phyloP scores from a whole-genome alignment of 768 basidiomycete genomes.

The Leccinum barrowsii region DNA sequence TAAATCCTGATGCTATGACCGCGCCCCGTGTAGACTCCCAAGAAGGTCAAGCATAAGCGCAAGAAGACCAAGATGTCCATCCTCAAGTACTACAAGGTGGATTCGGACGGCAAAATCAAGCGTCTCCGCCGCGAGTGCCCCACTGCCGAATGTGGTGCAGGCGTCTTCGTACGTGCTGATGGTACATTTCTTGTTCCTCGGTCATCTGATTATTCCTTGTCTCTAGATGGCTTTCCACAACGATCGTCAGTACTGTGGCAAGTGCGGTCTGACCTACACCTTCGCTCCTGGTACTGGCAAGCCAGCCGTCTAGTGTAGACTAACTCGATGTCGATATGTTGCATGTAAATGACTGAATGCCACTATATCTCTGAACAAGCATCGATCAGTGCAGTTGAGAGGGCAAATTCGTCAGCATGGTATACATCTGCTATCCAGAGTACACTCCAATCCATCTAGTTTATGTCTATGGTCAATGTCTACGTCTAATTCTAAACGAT shows the following conservation, averaged over 20 bases:
- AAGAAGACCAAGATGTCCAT: conserved; percentile 99
- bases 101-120: conserved; percentile 99
- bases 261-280: conserved; percentile 85
- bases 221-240: conserved; percentile 96
- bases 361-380: not conserved
- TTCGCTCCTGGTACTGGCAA: conserved; percentile 72
- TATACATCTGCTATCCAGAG: not conserved
- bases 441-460: not conserved
- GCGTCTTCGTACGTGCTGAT: conserved; percentile 67
- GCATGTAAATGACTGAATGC: conserved; percentile 12
- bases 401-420: not conserved
- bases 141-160: conserved; percentile 77
- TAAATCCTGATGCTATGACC: conserved; percentile 2
- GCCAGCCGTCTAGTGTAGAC: conserved; percentile 61
- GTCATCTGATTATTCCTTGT: conserved; percentile 11
- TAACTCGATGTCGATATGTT: conserved; percentile 7
- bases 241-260: conserved; percentile 97
- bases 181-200: not conserved
- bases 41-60: conserved; percentile 99
- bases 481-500: not conserved
- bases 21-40: conserved; percentile 65
- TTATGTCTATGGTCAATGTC: not conserved
- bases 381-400: not conserved
- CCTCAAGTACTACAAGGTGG: conserved; percentile 99
- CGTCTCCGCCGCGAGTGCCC: conserved; percentile 97